phyloP scores from a whole-genome alignment of 345 rosid genomes.

The thale cress (Arabidopsis thaliana) region DNA sequence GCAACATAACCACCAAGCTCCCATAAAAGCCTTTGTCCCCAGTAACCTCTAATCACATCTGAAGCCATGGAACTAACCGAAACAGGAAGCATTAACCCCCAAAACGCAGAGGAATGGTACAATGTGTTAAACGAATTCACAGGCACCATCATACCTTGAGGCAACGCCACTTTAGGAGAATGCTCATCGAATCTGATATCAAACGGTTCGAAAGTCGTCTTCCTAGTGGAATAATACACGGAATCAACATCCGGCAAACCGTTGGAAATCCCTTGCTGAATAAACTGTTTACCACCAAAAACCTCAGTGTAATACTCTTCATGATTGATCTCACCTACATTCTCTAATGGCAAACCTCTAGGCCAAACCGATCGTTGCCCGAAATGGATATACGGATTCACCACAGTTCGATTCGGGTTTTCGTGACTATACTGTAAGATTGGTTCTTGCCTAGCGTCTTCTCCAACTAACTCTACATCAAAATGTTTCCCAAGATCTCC shows the following conservation, averaged over 20 bases:
- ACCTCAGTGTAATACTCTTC: constrained; percentile 92
- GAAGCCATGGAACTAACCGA: constrained; percentile 96
- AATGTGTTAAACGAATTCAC: constrained; percentile 87
- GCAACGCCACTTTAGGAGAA: constrained; percentile 93
- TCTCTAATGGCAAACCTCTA: constrained; percentile 91
- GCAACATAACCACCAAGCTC: constrained; percentile 91
- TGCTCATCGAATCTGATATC: constrained; percentile 84
- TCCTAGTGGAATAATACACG: constrained; percentile 85
- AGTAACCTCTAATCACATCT: constrained; percentile 92
- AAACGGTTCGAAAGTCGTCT: constrained; percentile 74
- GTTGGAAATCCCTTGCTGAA: constrained; percentile 93
- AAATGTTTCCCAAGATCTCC: constrained; percentile 88
- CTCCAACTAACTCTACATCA: constrained; percentile 86
- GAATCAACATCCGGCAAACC: constrained; percentile 99
- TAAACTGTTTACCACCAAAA: constrained; percentile 89
- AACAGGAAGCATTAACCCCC: constrained; percentile 98
- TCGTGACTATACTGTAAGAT: constrained; percentile 90
- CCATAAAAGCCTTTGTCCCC: constrained; percentile 97
- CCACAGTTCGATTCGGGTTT: constrained; percentile 74
- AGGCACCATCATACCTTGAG: constrained; percentile 94
- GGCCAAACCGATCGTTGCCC: constrained; percentile 99
- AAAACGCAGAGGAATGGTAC: constrained; percentile 91
- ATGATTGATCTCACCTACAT: constrained; percentile 81
- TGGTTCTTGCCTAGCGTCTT: constrained; percentile 80
- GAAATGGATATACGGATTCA: constrained; percentile 91